Evolutionary conservation across 2,329 filamentous ascomycete genomes (phyloP).

Genomic region (Colletotrichum magnum): DNA sequence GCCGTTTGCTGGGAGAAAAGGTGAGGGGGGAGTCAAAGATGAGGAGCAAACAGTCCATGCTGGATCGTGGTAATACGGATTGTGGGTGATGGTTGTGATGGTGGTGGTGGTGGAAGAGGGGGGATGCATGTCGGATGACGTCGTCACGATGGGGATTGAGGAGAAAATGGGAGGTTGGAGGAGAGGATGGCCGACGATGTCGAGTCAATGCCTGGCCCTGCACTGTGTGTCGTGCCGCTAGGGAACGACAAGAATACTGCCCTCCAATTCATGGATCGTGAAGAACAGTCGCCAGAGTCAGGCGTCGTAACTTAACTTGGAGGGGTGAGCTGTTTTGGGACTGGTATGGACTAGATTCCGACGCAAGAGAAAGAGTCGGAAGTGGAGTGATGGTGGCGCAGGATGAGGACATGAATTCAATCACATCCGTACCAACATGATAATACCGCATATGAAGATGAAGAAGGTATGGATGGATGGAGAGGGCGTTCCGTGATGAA

Average conservation of each 20-base stretch:
- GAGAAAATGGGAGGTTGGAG: neutral
- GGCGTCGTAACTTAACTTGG: too few relatives aligned
- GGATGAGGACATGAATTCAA: neutral
- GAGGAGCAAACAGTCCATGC: neutral
- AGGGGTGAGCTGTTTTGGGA: slow-evolving; percentile 1
- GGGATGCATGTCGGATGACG: slow-evolving; percentile 38
- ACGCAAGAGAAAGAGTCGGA: slow-evolving; percentile 14
- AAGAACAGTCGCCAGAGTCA: too few relatives aligned
- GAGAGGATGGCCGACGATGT: neutral
- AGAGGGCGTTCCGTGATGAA: neutral
- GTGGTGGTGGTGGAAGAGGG: slow-evolving; percentile 14
- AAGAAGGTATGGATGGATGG: neutral
- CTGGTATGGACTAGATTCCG: neutral
- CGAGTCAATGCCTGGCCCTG: too few relatives aligned
- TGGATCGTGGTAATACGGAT: neutral
- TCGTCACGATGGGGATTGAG: slow-evolving; percentile 28
- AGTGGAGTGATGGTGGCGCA: slow-evolving; percentile 10
- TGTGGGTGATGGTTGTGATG: slow-evolving; percentile 8
- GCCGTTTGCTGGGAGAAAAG: slow-evolving; percentile 16
- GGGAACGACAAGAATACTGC: too few relatives aligned
- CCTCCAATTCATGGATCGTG: too few relatives aligned
- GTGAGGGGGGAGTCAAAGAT: slow-evolving; percentile 1
- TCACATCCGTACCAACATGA: too few relatives aligned
- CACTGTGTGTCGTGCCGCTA: too few relatives aligned
- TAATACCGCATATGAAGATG: too few relatives aligned